phyloP scores from a whole-genome alignment of 352 stramenopile genomes.

The Globisporangium echinulatum region DNA sequence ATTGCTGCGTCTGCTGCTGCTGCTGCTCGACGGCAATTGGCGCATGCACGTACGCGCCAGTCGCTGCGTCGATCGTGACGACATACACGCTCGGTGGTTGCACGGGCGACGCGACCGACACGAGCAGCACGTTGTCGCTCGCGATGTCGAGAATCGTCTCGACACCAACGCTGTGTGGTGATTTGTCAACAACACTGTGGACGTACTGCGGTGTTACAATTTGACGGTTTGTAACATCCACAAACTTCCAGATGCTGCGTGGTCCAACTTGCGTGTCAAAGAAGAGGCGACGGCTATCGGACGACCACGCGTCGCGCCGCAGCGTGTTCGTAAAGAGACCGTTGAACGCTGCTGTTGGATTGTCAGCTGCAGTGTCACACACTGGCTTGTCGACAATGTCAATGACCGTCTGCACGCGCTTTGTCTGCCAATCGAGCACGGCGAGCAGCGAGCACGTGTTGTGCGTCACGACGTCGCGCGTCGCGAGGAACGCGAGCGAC shows the following conservation, averaged over 20 bases:
- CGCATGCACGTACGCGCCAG: conserved; percentile 25
- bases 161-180: conserved; percentile 18
- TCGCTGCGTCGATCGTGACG: conserved; percentile 36
- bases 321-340: conserved; percentile 60
- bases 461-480: conserved; percentile 60
- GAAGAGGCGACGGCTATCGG: conserved; percentile 49
- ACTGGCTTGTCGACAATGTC: conserved; percentile 55
- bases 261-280: conserved; percentile 66
- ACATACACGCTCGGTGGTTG: conserved; percentile 50
- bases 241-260: conserved; percentile 63
- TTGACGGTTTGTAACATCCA: conserved; percentile 40
- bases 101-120: conserved; percentile 51
- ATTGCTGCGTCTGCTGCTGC: conserved; percentile 15
- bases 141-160: conserved; percentile 53
- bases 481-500: conserved; percentile 64
- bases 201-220: conserved; percentile 51
- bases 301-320: conserved; percentile 44
- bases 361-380: conserved; percentile 14
- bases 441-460: conserved; percentile 68
- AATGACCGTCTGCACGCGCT: conserved; percentile 52
- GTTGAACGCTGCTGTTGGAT: conserved; percentile 53
- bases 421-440: conserved; percentile 55
- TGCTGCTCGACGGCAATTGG: conserved; percentile 51
- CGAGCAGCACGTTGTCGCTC: conserved; percentile 26
- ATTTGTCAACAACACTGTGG: conserved; percentile 16